Conservation (phyloP, 2,329 filamentous ascomycete species). For the Arthrobotrys iridis region DNA sequence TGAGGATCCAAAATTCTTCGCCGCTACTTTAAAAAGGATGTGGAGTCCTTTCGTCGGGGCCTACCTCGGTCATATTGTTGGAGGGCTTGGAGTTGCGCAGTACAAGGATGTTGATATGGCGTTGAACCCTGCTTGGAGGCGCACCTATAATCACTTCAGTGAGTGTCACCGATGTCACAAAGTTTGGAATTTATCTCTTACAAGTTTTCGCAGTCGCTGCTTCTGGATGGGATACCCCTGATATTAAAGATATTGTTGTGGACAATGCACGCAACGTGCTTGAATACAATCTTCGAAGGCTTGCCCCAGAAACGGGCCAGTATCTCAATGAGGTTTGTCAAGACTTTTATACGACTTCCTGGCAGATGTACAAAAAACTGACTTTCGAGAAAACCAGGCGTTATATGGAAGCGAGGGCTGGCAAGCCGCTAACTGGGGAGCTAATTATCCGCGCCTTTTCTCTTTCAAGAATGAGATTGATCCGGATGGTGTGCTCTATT, state of each 20-base stretch:
- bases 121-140: slow-evolving; percentile 63
- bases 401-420: slow-evolving; percentile 46
- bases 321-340: slow-evolving; percentile 65
- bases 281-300: slow-evolving; percentile 59
- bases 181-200: not conserved
- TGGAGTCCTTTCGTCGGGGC: slow-evolving; percentile 55
- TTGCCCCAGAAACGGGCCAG: slow-evolving; percentile 62
- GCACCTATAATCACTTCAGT: slow-evolving; percentile 62
- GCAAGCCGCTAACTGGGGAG: slow-evolving; percentile 62
- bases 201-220: slow-evolving; percentile 9
- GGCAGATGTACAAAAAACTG: slow-evolving; percentile 52
- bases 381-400: slow-evolving; percentile 11
- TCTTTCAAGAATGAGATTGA: slow-evolving; percentile 61
- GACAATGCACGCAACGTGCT: slow-evolving; percentile 54
- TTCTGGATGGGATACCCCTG: slow-evolving; percentile 58
- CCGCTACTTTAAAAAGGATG: slow-evolving; percentile 60
- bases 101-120: slow-evolving; percentile 61
- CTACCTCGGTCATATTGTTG: slow-evolving; percentile 59
- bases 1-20: slow-evolving; percentile 58
- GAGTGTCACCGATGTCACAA: not conserved
- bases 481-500: slow-evolving; percentile 60
- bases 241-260: slow-evolving; percentile 62
- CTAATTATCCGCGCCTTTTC: slow-evolving; percentile 59
- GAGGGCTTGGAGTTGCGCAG: slow-evolving; percentile 61
- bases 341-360: slow-evolving; percentile 56